phyloP scores from a whole-genome alignment of 345 rosid species.

The Kandelia obovata region DNA sequence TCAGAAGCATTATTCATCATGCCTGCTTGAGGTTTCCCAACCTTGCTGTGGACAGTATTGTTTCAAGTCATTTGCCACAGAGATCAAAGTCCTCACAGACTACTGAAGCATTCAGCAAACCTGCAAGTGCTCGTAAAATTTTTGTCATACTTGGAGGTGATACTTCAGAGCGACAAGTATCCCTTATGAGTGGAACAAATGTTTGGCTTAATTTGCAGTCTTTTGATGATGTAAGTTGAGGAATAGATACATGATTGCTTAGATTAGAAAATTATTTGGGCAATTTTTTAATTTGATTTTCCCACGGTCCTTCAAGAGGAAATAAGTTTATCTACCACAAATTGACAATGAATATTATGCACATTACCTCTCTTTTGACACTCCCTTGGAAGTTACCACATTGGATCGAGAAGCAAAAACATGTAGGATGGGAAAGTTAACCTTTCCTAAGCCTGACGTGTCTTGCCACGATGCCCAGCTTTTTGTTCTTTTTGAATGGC shows the following conservation, averaged over 20 bases:
- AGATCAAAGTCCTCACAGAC: slow-evolving; percentile 25
- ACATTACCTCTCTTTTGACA: too few relatives aligned
- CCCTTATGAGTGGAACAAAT: slow-evolving; percentile 95
- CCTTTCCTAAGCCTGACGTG: neutral
- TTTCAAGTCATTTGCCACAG: slow-evolving; percentile 37
- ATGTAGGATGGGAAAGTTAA: too few relatives aligned
- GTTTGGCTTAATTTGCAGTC: slow-evolving; percentile 90
- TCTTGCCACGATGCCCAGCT: neutral
- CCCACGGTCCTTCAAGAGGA: neutral
- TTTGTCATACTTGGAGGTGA: slow-evolving; percentile 89
- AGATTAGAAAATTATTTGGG: slow-evolving; percentile 3
- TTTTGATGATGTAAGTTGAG: slow-evolving; percentile 65
- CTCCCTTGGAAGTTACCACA: too few relatives aligned
- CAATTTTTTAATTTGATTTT: neutral
- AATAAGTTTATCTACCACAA: neutral
- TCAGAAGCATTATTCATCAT: slow-evolving; percentile 62
- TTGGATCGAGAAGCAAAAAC: too few relatives aligned
- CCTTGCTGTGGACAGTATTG: slow-evolving; percentile 42
- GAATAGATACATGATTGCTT: slow-evolving; percentile 7
- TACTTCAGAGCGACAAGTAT: slow-evolving; percentile 96
- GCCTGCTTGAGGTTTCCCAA: slow-evolving; percentile 78
- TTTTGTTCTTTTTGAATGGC: neutral
- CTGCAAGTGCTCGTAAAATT: slow-evolving; percentile 42
- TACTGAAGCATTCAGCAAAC: slow-evolving; percentile 28
- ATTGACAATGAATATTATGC: too few relatives aligned